Evolutionary conservation across 2,329 filamentous ascomycete genomes (phyloP).

Genomic region (Ophiostoma australiae): DNA sequence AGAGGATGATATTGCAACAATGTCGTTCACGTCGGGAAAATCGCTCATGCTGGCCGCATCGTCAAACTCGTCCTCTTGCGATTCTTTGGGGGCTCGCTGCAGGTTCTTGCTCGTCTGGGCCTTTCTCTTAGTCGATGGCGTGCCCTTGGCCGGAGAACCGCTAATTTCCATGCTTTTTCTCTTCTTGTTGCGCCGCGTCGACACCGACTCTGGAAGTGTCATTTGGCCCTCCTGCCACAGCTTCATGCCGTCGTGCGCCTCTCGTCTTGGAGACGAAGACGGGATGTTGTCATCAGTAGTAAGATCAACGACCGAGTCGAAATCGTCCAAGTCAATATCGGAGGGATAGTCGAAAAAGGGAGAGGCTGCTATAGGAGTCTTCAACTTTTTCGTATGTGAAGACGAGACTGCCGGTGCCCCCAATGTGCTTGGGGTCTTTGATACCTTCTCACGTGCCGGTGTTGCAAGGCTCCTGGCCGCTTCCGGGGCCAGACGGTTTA

Average conservation of each 20-base stretch:
- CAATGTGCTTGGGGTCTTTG: slow-evolving; percentile 13
- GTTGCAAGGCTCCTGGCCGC: slow-evolving; percentile 33
- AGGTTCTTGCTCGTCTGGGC: slow-evolving; percentile 30
- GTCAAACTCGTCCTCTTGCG: slow-evolving; percentile 28
- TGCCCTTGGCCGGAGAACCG: slow-evolving; percentile 18
- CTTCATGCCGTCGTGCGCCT: slow-evolving; percentile 34
- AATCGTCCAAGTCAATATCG: slow-evolving; percentile 30
- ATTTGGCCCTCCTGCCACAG: slow-evolving; percentile 44
- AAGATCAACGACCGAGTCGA: slow-evolving; percentile 35
- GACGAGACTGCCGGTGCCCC: slow-evolving; percentile 11
- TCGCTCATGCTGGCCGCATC: slow-evolving; percentile 39
- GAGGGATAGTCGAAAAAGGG: slow-evolving; percentile 31
- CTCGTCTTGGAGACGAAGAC: slow-evolving; percentile 20
- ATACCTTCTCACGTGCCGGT: slow-evolving; percentile 17
- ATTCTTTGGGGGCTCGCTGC: slow-evolving; percentile 12
- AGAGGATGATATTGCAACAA: slow-evolving; percentile 39
- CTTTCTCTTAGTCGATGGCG: background rate
- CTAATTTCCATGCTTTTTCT: slow-evolving; percentile 48
- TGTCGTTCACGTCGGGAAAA: slow-evolving; percentile 52
- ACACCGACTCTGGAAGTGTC: slow-evolving; percentile 36
- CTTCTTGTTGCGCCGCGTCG: slow-evolving; percentile 43
- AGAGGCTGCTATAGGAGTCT: slow-evolving; percentile 32
- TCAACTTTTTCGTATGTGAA: slow-evolving; percentile 17
- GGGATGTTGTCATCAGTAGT: slow-evolving; percentile 32
- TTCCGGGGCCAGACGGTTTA: slow-evolving; percentile 18